phyloP scores from a whole-genome alignment of 495 filamentous ascomycete species.

The Penicillium mononematosum region DNA sequence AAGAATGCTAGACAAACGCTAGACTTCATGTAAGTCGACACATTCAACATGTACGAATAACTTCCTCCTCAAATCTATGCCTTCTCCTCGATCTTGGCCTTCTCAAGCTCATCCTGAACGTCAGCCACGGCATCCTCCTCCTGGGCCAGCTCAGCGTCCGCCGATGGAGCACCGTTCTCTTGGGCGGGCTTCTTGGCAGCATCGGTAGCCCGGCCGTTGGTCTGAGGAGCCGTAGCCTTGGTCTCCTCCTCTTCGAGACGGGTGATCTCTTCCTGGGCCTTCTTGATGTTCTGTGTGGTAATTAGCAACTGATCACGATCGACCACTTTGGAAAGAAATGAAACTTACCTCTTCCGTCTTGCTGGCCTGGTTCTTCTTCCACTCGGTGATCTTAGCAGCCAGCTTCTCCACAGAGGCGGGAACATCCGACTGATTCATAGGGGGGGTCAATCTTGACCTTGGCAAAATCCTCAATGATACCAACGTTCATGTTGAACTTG shows the following conservation, averaged over 20 bases:
- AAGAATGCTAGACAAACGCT: conserved; percentile 25
- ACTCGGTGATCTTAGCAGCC: conserved; percentile 84
- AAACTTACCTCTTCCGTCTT: conserved; percentile 85
- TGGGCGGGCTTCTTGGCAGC: conserved; percentile 54
- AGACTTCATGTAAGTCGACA: conserved; percentile 17
- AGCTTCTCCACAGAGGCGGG: conserved; percentile 78
- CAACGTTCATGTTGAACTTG: conserved; percentile 85
- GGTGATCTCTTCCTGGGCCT: conserved; percentile 66
- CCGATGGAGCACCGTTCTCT: conserved; percentile 53
- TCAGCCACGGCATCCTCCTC: conserved; percentile 59
- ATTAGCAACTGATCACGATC: conserved; percentile 17
- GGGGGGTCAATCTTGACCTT: conserved; percentile 79
- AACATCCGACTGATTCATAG: conserved; percentile 79
- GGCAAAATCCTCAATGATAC: conserved; percentile 84
- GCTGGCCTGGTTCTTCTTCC: conserved; percentile 85
- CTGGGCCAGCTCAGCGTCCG: conserved; percentile 54
- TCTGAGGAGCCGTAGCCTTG: conserved; percentile 18
- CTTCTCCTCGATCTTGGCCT: conserved; percentile 58
- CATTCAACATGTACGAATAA: neutral
- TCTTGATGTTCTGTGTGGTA: conserved; percentile 65
- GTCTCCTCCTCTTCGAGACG: conserved; percentile 57
- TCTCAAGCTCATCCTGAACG: conserved; percentile 57
- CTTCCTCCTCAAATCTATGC: conserved; percentile 26
- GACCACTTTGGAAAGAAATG: neutral
- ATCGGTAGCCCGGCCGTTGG: conserved; percentile 38